Evolutionary conservation across 2,329 filamentous ascomycete species (phyloP).

Genomic region (Colletotrichum navitas): DNA sequence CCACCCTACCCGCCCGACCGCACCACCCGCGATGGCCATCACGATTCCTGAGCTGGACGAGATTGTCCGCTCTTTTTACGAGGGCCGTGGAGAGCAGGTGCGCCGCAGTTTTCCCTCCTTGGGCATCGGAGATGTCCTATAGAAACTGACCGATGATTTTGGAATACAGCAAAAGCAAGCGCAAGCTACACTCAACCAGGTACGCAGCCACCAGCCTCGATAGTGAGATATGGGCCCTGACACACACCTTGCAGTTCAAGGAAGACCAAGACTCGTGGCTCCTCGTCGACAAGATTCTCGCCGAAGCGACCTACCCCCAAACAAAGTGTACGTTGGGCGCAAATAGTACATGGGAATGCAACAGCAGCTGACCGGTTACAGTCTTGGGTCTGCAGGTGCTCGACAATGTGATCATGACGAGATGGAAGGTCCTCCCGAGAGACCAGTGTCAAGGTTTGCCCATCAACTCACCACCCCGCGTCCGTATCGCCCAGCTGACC

Average conservation of each 20-base stretch:
- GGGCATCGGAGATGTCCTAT: conserved; percentile 40
- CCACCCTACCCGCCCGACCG: conserved; percentile 49
- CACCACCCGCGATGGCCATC: conserved; percentile 69
- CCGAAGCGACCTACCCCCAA: conserved; percentile 91
- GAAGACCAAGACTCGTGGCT: conserved; percentile 99
- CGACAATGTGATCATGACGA: conserved; percentile 97
- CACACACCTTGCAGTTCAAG: conserved; percentile 80
- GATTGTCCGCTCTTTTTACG: conserved; percentile 96
- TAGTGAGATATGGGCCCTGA: conserved; percentile 32
- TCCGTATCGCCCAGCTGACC: conserved; percentile 10
- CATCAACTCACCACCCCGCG: conserved; percentile 19
- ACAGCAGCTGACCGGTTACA: conserved; percentile 51
- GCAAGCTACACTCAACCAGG: conserved; percentile 92
- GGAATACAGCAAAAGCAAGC: conserved; percentile 89
- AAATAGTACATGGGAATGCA: neutral
- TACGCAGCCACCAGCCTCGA: conserved; percentile 58
- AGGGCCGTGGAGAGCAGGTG: conserved; percentile 94
- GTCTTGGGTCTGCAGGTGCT: conserved; percentile 95
- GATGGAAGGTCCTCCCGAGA: conserved; percentile 97
- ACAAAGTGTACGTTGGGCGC: conserved; percentile 83
- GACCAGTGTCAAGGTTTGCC: conserved; percentile 87
- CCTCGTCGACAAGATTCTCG: conserved; percentile 95
- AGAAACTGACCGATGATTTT: conserved; percentile 55
- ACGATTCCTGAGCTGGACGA: conserved; percentile 95
- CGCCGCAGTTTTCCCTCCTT: conserved; percentile 48